Base-by-base conservation (phyloP, 2,329 filamentous ascomycete species). In the Ceratocystis cacaofunesta region DNA sequence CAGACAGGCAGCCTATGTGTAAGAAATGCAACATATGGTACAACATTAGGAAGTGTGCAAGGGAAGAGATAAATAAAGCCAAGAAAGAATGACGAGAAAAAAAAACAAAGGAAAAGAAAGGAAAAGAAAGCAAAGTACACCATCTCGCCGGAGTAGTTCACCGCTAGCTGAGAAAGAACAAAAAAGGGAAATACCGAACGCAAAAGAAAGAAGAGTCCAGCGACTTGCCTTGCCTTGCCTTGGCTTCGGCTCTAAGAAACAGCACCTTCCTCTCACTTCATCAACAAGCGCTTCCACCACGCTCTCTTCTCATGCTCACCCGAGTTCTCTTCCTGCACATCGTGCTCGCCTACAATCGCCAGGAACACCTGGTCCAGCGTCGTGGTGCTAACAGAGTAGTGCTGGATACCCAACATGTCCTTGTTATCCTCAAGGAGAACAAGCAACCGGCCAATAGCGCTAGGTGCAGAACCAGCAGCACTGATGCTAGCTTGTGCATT, bases 341-440 rank as follows among this genome's bases (percentile, higher is more conserved):
- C 85, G 73, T 95, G 88, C 74, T 85, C 82, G 1, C 86, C 86
- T 0, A 96, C 90, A 72, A 96, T 94, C 30, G 82, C 82, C 73
- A 96, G 75, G 75, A 96, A 96, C 0, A 96, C 91, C 74, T 96
- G 89, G 72, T 96, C 92, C 52, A 96, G 76, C 17, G 90, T 95
- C 19, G 90, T 94, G 28, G 90, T 89, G 66, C 84, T 88, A 69
- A 96, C 90, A 62, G 87, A 90, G 75, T 92, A 96, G 74, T 95
- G 90, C 72, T 90, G 87, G 61, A 96, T 81, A 0, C 88, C 88
- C 32, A 96, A 74, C 3, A 76, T 74, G 22, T 83, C 77, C 71
- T 86, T 88, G 68, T 86, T 79, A 69, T 85, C 82, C 74, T 96
- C 92, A 0, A 95, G 77, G 50, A 86, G 71, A 15, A 86, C 82